These are phyloP conservation scores for Phytophthora fragariaefolia DNA, from an alignment of 352 stramenopile genomes.

Conservation along the genomic window DNA sequence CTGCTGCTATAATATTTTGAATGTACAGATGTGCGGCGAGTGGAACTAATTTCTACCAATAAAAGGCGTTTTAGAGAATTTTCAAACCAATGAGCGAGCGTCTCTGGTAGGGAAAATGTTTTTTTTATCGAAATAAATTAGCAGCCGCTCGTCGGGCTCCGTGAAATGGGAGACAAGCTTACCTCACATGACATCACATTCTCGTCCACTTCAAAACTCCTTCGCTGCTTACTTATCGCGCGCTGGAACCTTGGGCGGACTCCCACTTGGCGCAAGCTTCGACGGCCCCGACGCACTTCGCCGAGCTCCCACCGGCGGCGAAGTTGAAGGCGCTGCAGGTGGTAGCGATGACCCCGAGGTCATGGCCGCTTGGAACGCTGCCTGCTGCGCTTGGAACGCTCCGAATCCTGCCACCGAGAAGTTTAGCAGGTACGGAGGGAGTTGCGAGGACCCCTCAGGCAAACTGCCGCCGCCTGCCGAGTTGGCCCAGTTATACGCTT, in stretches of 20 bases:
- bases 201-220: constrained; percentile 22
- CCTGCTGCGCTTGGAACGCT: constrained; percentile 65
- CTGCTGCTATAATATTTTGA: too few relatives aligned
- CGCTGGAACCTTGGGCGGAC: constrained; percentile 20
- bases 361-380: constrained; percentile 48
- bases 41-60: constrained; percentile 24
- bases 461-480: constrained; percentile 32
- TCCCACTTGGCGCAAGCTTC: constrained; percentile 24
- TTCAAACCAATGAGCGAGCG: constrained; percentile 25
- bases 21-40: too few relatives aligned
- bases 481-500: constrained; percentile 69
- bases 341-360: constrained; percentile 28
- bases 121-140: constrained; percentile 36
- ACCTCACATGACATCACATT: constrained; percentile 19
- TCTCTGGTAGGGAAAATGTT: constrained; percentile 21
- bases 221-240: constrained; percentile 26
- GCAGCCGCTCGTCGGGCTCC: background rate
- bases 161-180: background rate
- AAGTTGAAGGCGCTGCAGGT: constrained; percentile 32
- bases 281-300: constrained; percentile 7
- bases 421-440: constrained; percentile 68
- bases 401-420: constrained; percentile 64
- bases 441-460: constrained; percentile 29
- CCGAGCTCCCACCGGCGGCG: constrained; percentile 22
- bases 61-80: background rate